Evolutionary conservation across 192 early-diverging fungal species (phyloP).

Genomic region (Mortierella alpina): DNA sequence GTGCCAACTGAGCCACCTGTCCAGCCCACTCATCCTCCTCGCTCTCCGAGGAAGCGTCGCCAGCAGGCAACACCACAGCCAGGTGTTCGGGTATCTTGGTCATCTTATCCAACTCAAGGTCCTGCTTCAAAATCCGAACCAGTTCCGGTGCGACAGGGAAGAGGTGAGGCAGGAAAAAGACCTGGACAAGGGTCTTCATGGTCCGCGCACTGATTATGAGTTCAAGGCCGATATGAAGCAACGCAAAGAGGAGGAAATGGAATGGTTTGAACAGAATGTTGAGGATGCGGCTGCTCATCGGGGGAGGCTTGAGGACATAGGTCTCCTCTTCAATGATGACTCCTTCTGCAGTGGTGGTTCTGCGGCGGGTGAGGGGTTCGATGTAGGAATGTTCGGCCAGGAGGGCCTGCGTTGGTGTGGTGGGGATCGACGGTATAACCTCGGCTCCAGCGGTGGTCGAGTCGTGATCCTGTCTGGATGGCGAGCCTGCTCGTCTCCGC

Average conservation of each 20-base stretch:
- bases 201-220: conserved; percentile 27
- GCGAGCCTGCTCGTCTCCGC: conserved; percentile 4
- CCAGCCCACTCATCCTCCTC: conserved; percentile 43
- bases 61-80: conserved; percentile 27
- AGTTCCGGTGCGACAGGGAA: conserved; percentile 29
- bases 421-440: neutral
- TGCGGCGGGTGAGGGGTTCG: no score
- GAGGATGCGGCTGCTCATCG: conserved; percentile 8
- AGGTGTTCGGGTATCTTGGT: conserved; percentile 32
- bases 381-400: no score
- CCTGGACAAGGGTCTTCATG: conserved; percentile 33
- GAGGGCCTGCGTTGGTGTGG: no score
- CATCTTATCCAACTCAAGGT: conserved; percentile 8
- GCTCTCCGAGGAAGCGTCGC: neutral
- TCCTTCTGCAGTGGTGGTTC: neutral
- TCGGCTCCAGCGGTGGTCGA: neutral
- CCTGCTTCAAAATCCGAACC: conserved; percentile 19
- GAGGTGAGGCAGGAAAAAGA: conserved; percentile 31
- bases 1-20: conserved; percentile 22
- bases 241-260: conserved; percentile 36
- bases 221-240: conserved; percentile 29
- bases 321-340: neutral
- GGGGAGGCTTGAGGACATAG: neutral
- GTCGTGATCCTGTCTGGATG: neutral
- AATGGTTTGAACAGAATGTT: conserved; percentile 36